Conservation (phyloP, 73 alveolate genomes). For the Paramecium sonneborni region DNA sequence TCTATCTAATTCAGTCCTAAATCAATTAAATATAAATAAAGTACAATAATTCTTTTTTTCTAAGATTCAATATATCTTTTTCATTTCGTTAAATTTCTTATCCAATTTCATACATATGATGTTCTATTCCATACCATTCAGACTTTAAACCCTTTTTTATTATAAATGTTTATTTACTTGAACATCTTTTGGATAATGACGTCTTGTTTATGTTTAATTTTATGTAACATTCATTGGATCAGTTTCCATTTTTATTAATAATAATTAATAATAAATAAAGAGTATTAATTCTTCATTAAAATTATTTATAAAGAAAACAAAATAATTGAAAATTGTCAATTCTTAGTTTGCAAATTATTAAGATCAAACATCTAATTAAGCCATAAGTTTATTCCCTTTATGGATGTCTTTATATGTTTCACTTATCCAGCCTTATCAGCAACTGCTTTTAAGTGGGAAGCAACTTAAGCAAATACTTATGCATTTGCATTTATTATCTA, state of each 20-base stretch:
- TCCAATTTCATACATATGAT: neutral
- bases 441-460: neutral
- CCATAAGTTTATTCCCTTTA: constrained; percentile 26
- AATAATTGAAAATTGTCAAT: neutral
- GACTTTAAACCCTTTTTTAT: constrained; percentile 48
- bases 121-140: constrained; percentile 50
- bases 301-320: neutral
- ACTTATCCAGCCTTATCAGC: constrained; percentile 46
- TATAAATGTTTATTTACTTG: neutral
- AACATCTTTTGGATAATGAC: constrained; percentile 45
- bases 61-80: neutral
- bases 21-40: neutral
- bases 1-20: constrained; percentile 48
- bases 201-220: neutral
- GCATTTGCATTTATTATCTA: too few relatives aligned
- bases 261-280: neutral
- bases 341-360: constrained; percentile 11
- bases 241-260: constrained; percentile 15
- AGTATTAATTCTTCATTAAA: neutral
- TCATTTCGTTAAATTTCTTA: constrained; percentile 22
- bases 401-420: constrained; percentile 48
- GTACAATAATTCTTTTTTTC: constrained; percentile 46
- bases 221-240: constrained; percentile 44
- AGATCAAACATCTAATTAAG: neutral
- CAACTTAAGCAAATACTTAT: constrained; percentile 43